These are phyloP conservation scores for Alternaria incomplexa DNA, from an alignment of 2,329 filamentous ascomycete species.

Conservation along the genomic window DNA sequence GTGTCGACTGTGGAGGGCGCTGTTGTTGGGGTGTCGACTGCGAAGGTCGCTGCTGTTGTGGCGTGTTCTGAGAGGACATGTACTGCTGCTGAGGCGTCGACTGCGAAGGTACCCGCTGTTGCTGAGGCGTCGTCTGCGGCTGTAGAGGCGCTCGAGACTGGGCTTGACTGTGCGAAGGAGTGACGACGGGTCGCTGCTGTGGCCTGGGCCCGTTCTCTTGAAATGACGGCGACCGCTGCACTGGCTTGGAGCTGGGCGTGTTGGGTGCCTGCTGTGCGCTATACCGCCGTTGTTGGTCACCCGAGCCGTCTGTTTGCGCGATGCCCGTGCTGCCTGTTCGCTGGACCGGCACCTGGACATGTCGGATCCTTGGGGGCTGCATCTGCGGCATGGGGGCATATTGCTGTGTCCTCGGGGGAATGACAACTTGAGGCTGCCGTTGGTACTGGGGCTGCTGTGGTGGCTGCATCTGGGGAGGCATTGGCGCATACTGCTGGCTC, in stretches of 20 bases:
- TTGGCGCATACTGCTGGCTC: conserved; percentile 34
- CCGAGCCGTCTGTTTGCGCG: conserved; percentile 21
- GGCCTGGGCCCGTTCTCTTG: conserved; percentile 36
- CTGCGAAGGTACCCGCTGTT: conserved; percentile 25
- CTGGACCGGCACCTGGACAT: conserved; percentile 37
- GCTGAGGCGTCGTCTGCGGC: conserved; percentile 40
- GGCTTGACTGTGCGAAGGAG: conserved; percentile 25
- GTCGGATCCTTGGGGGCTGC: conserved; percentile 35
- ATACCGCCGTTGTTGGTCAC: conserved; percentile 21
- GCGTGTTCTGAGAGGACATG: background rate
- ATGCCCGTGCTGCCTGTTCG: conserved; percentile 21
- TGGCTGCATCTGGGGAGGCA: conserved; percentile 18
- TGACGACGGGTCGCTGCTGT: conserved; percentile 39
- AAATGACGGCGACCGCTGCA: conserved; percentile 46
- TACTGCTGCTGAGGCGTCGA: conserved; percentile 32
- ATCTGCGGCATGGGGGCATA: conserved; percentile 34
- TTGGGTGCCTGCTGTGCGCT: conserved; percentile 21
- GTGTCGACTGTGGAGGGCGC: conserved; percentile 19
- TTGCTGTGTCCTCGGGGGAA: conserved; percentile 29
- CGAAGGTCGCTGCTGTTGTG: background rate
- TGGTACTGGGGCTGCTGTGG: conserved; percentile 20
- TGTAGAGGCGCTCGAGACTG: conserved; percentile 38
- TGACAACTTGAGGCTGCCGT: conserved; percentile 37
- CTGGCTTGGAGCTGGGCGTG: conserved; percentile 46
- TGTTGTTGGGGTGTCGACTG: background rate